phyloP scores from a whole-genome alignment of 2,329 filamentous ascomycete genomes.

The Leptographium wingfieldii region DNA sequence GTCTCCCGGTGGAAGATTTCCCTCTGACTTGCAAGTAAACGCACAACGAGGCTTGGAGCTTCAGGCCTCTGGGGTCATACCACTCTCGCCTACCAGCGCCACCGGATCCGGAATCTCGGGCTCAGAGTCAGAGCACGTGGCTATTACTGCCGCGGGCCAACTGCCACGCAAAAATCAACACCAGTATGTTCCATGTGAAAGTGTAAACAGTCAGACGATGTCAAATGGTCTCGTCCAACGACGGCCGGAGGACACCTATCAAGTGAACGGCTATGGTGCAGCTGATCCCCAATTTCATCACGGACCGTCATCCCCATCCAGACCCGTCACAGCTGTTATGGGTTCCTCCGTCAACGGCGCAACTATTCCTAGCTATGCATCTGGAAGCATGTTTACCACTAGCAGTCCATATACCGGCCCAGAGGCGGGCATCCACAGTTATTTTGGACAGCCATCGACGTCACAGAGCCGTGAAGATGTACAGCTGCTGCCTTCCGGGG shows the following conservation, averaged over 20 bases:
- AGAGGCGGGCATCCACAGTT: background rate
- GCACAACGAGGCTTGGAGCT: slow-evolving; percentile 67
- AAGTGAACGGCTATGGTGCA: background rate
- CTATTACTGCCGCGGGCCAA: slow-evolving; percentile 43
- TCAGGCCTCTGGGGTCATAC: slow-evolving; percentile 40
- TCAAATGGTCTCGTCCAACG: background rate
- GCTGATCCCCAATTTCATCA: background rate
- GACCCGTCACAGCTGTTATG: background rate
- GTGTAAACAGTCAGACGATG: background rate
- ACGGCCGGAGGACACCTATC: background rate
- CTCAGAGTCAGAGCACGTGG: slow-evolving; percentile 24
- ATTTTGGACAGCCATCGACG: background rate
- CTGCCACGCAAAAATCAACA: background rate
- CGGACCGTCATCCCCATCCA: background rate
- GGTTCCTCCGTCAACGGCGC: background rate
- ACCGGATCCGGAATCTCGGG: slow-evolving; percentile 49
- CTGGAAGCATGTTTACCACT: background rate
- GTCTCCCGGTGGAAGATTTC: slow-evolving; percentile 91
- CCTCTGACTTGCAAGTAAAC: slow-evolving; percentile 82
- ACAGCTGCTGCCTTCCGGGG: background rate
- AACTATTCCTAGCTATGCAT: background rate
- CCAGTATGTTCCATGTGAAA: background rate
- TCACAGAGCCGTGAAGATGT: background rate
- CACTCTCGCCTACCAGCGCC: slow-evolving; percentile 69
- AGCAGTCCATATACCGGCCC: background rate